Base-by-base conservation (phyloP, 192 early-diverging fungal species). In the Spinellus fusiger region DNA sequence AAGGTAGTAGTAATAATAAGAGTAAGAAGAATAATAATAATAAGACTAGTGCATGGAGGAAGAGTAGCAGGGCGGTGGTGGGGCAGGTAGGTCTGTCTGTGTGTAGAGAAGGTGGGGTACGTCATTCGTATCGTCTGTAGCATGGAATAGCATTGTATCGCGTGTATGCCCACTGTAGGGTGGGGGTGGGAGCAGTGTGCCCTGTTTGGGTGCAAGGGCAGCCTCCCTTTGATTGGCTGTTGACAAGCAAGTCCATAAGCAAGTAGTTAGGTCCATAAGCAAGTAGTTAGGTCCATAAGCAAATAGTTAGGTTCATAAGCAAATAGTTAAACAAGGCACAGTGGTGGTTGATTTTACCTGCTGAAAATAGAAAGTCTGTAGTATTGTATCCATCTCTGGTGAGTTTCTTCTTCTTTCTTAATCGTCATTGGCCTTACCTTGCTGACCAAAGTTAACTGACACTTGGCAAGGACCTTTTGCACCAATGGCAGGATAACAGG, bases 391-490 rank as follows among this genome's bases (percentile, higher is more conserved):
- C 3, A 4, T 35, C 8, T 34, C 22, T 38, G 2, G 13, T 5
- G 12, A 33, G 28, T 40, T 8, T 38, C 23, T 47, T 20, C n/a
- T 38, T n/a, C 22, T 46, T 58, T 46, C 25, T 84, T 82, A 20
- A 85, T 77, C 73, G 83, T 84, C 16, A 85, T 79, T 64, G 85
- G 84, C 10, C 20, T 20, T 44, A 2, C 85, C 84, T 28, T 80
- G 79, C 61, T 87, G 84, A 16, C 87, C 87, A 78, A 89, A 84
- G 72, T 89, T 89, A 52, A 84, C 83, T 62, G 73, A 73, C 4
- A 83, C 64, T 15, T 66, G 64, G 55, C 74, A 80, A 1, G 77
- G 75, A 10, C 81, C 81, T 4, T 69, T 75, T 1, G 81, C 74
- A 5, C 78, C 78, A 15, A 83, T 74, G 1, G 74, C 73, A 0